Evolutionary conservation across 345 rosid genomes (phyloP).

Genomic region (Geranium brycei): DNA sequence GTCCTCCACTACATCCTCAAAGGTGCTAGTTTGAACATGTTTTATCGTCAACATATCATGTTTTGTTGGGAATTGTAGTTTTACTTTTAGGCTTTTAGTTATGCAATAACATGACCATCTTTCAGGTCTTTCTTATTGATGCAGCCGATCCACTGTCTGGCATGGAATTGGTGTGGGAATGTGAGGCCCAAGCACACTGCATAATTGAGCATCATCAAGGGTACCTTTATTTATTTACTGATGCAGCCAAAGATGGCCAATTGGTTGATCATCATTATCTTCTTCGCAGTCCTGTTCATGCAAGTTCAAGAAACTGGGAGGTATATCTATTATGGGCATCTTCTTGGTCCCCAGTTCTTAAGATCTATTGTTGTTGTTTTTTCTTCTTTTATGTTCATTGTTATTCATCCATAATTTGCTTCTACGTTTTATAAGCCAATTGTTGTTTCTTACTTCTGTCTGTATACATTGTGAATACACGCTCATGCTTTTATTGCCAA

Average conservation of each 20-base stretch:
- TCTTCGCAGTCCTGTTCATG: constrained; percentile 41
- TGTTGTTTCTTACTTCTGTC: background rate
- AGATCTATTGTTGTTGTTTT: background rate
- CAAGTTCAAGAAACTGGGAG: constrained; percentile 64
- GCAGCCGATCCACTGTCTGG: constrained; percentile 85
- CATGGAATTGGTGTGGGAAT: constrained; percentile 69
- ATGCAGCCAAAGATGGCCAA: constrained; percentile 56
- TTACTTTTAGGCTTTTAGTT: background rate
- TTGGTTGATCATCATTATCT: constrained; percentile 64
- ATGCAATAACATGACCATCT: constrained; percentile 22
- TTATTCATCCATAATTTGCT: background rate
- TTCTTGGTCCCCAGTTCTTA: background rate
- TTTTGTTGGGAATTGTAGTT: background rate
- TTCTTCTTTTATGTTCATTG: background rate
- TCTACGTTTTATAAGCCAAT: background rate
- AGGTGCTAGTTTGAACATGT: constrained; percentile 31
- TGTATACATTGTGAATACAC: background rate
- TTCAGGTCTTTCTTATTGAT: constrained; percentile 88
- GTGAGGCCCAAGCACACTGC: constrained; percentile 71
- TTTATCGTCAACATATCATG: constrained; percentile 1
- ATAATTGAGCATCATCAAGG: constrained; percentile 87
- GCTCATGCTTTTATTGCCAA: background rate
- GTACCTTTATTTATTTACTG: constrained; percentile 67
- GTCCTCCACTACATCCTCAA: constrained; percentile 60
- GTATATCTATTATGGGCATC: constrained; percentile 23